Evolutionary conservation across 441 rosid species (phyloP).

Genomic region (Pelargonium australe): DNA sequence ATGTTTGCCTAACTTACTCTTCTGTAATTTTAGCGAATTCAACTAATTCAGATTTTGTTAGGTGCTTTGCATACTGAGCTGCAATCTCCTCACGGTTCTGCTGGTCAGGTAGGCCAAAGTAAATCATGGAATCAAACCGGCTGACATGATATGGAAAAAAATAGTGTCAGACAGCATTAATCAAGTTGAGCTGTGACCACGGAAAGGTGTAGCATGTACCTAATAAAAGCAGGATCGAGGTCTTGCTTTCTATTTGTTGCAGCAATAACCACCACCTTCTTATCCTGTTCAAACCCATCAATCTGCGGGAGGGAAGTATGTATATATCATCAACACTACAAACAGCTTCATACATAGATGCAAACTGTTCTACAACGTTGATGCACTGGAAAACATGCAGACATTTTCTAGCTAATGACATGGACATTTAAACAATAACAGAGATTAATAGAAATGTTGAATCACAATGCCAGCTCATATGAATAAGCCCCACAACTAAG

Average conservation of each 20-base stretch:
- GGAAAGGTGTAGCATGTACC: slow-evolving; percentile 32
- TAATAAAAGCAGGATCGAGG: slow-evolving; percentile 84
- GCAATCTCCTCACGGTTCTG: slow-evolving; percentile 66
- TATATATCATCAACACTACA: slow-evolving; percentile 10
- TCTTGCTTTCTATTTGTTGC: slow-evolving; percentile 95
- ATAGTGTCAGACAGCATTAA: slow-evolving; percentile 13
- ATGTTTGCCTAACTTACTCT: slow-evolving; percentile 31
- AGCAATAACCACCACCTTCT: slow-evolving; percentile 79
- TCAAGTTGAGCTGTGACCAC: neutral
- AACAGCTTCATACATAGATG: neutral
- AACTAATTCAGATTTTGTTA: slow-evolving; percentile 49
- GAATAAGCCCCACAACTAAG: neutral
- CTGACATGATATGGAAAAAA: slow-evolving; percentile 30
- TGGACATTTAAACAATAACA: too few species aligned
- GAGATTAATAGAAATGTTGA: neutral
- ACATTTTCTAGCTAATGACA: too few species aligned
- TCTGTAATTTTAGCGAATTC: slow-evolving; percentile 62
- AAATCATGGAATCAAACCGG: slow-evolving; percentile 83
- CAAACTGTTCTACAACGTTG: too few species aligned
- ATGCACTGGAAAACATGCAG: too few species aligned
- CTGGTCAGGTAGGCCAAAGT: slow-evolving; percentile 65
- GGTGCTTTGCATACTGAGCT: slow-evolving; percentile 82
- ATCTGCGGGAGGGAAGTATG: slow-evolving; percentile 37
- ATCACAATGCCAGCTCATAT: neutral
- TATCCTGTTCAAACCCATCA: slow-evolving; percentile 92